These are phyloP conservation scores for Singerocomus inundabilis DNA, from an alignment of 1,284 basidiomycete genomes.

Conservation along the genomic window DNA sequence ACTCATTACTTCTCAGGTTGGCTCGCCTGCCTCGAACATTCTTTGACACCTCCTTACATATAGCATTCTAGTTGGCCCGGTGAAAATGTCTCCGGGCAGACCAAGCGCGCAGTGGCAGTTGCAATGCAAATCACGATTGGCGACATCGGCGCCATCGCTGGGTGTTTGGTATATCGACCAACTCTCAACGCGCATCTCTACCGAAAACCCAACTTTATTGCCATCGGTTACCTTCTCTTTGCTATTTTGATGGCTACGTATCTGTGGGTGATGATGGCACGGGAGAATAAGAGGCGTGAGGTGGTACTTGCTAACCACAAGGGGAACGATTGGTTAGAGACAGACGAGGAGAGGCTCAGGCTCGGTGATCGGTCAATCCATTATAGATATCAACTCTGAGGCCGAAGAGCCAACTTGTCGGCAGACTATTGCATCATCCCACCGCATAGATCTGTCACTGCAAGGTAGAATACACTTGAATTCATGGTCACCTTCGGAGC, in stretches of 20 bases:
- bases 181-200: conserved; percentile 47
- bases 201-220: conserved; percentile 58
- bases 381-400: conserved; percentile 39
- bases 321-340: conserved; percentile 9
- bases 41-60: conserved; percentile 7
- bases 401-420: background rate
- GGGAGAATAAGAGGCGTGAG: conserved; percentile 51
- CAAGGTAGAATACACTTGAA: background rate
- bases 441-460: background rate
- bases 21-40: background rate
- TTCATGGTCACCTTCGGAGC: no score
- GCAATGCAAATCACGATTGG: conserved; percentile 70
- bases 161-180: conserved; percentile 54
- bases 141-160: conserved; percentile 62
- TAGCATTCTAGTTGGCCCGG: conserved; percentile 50
- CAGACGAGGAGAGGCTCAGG: conserved; percentile 26
- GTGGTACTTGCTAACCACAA: conserved; percentile 14
- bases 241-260: conserved; percentile 45
- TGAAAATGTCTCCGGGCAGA: conserved; percentile 73
- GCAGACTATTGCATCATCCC: background rate
- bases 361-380: conserved; percentile 37
- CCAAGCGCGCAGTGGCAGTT: conserved; percentile 63
- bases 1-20: conserved; percentile 52
- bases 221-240: conserved; percentile 57
- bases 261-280: conserved; percentile 51